Percentiles rank a stretch among this genome's conserved stretches.
These are phyloP conservation scores for Eucalyptus camaldulensis DNA, from an alignment of 345 rosid species.

Conservation along the genomic window DNA sequence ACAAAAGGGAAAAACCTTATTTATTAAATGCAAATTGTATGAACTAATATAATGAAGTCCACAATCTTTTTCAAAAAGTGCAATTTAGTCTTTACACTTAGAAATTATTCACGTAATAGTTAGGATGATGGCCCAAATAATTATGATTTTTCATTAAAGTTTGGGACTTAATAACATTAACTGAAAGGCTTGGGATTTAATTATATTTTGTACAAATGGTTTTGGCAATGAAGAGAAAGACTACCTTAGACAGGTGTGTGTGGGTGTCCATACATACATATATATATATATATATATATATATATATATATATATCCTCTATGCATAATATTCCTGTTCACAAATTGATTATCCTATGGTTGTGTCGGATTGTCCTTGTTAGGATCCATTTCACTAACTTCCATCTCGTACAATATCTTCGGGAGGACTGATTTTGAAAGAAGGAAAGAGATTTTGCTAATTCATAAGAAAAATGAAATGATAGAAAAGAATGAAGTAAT, in stretches of 20 bases:
- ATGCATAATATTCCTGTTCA: too few species aligned
- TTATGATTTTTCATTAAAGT: background rate
- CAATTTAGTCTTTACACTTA: too few species aligned
- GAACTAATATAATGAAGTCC: too few species aligned
- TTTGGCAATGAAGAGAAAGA: too few species aligned
- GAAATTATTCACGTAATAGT: too few species aligned
- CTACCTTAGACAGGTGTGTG: background rate
- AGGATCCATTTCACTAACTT: background rate
- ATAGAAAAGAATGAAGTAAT: fast-evolving
- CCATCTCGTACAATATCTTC: fast-evolving
- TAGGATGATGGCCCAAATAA: background rate
- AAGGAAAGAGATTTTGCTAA: background rate
- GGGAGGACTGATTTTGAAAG: background rate
- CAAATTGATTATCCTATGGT: background rate
- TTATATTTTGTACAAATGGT: background rate
- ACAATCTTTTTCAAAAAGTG: too few species aligned
- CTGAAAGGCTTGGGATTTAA: background rate
- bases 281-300: too few species aligned
- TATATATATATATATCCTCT: too few species aligned
- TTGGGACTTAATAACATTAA: background rate
- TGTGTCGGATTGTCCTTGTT: background rate
- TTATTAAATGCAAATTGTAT: too few species aligned
- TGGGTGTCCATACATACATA: too few species aligned
- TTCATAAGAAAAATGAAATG: background rate
- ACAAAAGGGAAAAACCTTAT: too few species aligned